Base-by-base conservation (phyloP, 305 asterid species). In the Fraxinus ornus region DNA sequence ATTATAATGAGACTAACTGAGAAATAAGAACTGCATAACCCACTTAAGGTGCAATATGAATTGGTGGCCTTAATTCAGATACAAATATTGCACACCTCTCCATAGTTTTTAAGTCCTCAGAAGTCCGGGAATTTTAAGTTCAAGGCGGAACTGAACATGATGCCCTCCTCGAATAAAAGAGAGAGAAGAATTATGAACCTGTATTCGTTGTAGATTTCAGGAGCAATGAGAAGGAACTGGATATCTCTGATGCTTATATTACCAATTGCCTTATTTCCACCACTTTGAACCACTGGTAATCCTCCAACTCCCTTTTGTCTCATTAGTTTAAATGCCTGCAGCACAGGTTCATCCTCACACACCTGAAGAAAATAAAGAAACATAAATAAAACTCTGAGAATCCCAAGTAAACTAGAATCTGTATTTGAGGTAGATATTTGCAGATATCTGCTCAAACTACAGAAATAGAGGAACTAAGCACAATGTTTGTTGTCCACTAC, bases 211-310 rank as follows among this genome's bases (percentile, higher is more conserved):
- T 94, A 96, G 89, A 96, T 94, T 80, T 90, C 95, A 7, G 99
- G 98, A 70, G 98, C 93, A 37, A 90, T 91, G 35, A 96, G 97
- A 85, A 96, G 99, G 91, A 87, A 96, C 81, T 96, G 99, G 66
- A 96, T 90, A 87, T 96, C 99, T 87, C 98, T 88, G 85, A 96
- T 94, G 87, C 99, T 96, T 89, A 94, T 96, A 83, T 94, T 96
- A 78, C 99, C 99, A 35, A 96, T 85, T n/a, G 99, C 95, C 83
- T 91, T 93, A 22, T 33, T 89, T 62, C 98, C 98, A 78, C 87
- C 93, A 52, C 88, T 91, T 52, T 89, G 71, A 64, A 96, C 94
- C 62, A 96, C 97, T 0, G 98, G 99, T n/a, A 96, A 84, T 15
- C 95, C 99, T 79, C 98, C 98, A 28, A 94, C 93, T 47, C 97